Evolutionary conservation across 345 rosid genomes (phyloP), one percentile per base, ranked within the genome.

Genomic region (Camelina neglecta): DNA sequence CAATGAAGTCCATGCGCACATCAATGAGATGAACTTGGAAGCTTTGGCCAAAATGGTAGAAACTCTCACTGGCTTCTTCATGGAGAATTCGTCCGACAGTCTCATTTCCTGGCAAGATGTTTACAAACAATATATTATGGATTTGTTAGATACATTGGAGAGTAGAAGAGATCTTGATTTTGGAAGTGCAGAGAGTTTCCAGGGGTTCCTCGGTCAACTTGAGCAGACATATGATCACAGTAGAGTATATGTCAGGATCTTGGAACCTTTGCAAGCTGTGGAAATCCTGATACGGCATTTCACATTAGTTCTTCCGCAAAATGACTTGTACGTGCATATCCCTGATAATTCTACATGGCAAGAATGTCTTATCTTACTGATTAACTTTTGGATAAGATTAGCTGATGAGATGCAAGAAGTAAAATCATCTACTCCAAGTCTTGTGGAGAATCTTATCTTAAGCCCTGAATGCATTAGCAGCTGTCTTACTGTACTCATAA

Each of bases 311-410:
- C 59, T 90, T 69, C 85, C 84, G 18, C 79, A 80, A 54, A 75
- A 56, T 57, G 85, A 83, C 67, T 76, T 84, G 66, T 65, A 51
- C 68, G 59, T 77, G 81, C 84, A 62, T 73, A 67, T 92, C 69
- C 90, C 87, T n/a, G 99, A 93, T 84, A 84, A 83, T 80, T 89
- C 99, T 39, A 73, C 88, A 74, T 95, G 97, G 96, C 97, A 95
- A 87, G 99, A 88, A 20, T 85, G 92, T 57, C 87, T 93, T n/a
- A 89, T 95, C 56, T 60, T 85, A 74, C 83, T 93, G 67, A 62
- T 95, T 67, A 90, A 87, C 83, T 95, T 92, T 78, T 93, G 89
- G 90, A 80, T 89, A 71, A 83, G 86, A 80, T 70, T 93, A 86
- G 71, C 86, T 8, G 93, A 86, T 81, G 99, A 89, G 76, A 86